phyloP scores from a whole-genome alignment of 805 yeast genomes.

The Isabelozyma heimii region DNA sequence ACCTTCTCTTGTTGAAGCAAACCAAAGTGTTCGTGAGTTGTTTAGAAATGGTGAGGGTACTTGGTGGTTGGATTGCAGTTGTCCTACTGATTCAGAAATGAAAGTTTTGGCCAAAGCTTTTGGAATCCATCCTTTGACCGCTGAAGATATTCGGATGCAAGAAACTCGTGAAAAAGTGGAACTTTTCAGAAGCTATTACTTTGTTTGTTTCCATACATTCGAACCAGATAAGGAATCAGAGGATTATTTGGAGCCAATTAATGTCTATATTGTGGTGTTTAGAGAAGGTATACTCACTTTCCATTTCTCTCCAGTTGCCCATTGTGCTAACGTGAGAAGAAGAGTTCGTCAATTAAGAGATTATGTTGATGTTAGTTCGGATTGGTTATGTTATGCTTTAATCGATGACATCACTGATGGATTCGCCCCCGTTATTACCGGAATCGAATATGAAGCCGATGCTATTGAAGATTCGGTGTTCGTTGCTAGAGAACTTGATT shows the following conservation, averaged over 20 bases:
- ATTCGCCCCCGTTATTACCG: constrained; percentile 76
- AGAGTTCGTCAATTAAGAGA: constrained; percentile 78
- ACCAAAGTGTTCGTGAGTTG: constrained; percentile 62
- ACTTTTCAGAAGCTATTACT: constrained; percentile 82
- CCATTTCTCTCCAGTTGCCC: constrained; percentile 58
- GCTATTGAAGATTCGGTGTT: constrained; percentile 85
- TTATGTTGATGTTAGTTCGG: constrained; percentile 73
- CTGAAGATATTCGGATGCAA: constrained; percentile 95
- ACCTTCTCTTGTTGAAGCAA: constrained; percentile 68
- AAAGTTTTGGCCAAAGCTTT: constrained; percentile 87
- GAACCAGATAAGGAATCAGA: constrained; percentile 80
- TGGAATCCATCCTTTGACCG: constrained; percentile 96
- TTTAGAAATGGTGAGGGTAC: constrained; percentile 72
- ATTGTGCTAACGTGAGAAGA: constrained; percentile 71
- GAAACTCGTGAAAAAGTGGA: constrained; percentile 98
- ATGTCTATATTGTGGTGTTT: constrained; percentile 66
- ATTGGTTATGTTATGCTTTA: constrained; percentile 79
- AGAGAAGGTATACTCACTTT: constrained; percentile 57
- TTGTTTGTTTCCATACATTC: constrained; percentile 96
- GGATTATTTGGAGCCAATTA: constrained; percentile 79
- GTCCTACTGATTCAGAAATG: constrained; percentile 96
- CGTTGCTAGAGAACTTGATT: constrained; percentile 70
- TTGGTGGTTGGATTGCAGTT: constrained; percentile 95
- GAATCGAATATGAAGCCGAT: constrained; percentile 77
- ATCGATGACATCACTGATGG: constrained; percentile 86